Base-by-base conservation (phyloP, 139 green algal species). In the Deuterostichococcus epilithicus region DNA sequence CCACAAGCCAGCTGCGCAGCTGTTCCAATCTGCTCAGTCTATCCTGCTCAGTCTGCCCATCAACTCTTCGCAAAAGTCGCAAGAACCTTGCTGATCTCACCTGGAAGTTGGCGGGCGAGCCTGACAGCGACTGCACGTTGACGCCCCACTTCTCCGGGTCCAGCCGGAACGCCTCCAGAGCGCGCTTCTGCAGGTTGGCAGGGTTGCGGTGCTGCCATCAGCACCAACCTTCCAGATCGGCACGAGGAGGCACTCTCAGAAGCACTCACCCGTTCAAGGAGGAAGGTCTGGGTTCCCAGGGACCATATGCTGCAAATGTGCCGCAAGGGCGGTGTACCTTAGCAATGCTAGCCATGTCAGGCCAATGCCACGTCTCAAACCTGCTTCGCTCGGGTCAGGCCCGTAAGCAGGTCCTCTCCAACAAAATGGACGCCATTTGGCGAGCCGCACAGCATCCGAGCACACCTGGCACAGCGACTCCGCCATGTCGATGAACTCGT, bases 401-500 rank as follows among this genome's bases (percentile, higher is more conserved):
- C n/a, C n/a, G n/a, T n/a, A n/a, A n/a, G n/a, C n/a, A n/a, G n/a
- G 22, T 67, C 33, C 25, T 74, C 67, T 86, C 82, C 69, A 72
- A 20, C 67, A 25, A 18, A 33, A 20, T 36, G 67, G 23, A 72
- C 30, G 28, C n/a, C 42, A 52, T 8, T 52, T 52, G 8, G 42
- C 8, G 13, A 23, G 42, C 28, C 6, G 32, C 22, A 47, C 68
- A 26, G 26, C 32, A 8, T 15, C 6, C 8, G 30, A 15, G n/a
- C 18, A 30, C 68, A 90, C 90, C 90, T 96, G 91, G 85, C 93
- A 97, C 59, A 97, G 78, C 5, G 77, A 78, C 88, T 97, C 94
- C 2, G 90, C 92, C 88, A 90, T 82, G 86, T 98, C 95, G 69
- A 98, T 98, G 86, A 96, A 97, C 87, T 99, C 96, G 84, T 99